Percentiles rank a stretch among this genome's conserved stretches.
Conservation (phyloP, 345 rosid genomes). For the Jatropha curcas region DNA sequence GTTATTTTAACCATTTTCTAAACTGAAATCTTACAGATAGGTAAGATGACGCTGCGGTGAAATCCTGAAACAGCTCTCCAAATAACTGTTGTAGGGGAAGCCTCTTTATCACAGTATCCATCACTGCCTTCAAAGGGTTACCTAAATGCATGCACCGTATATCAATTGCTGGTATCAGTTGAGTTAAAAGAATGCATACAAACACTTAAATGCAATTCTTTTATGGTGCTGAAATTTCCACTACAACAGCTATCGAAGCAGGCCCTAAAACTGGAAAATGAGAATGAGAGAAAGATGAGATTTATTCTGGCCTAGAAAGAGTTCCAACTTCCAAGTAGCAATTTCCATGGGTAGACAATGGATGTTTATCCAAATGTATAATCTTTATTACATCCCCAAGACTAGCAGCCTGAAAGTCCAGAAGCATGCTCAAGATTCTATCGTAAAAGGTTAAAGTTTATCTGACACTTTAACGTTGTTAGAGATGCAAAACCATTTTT, state of each 20-base stretch:
- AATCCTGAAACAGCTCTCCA: constrained; percentile 46
- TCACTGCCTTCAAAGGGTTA: constrained; percentile 44
- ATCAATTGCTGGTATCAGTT: constrained; percentile 10
- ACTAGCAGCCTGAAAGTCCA: neutral
- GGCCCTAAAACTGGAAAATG: neutral
- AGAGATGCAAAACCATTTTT: neutral
- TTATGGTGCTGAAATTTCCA: neutral
- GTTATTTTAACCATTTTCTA: too few species aligned
- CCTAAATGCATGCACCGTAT: constrained; percentile 40
- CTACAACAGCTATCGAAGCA: neutral
- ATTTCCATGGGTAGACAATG: too few species aligned
- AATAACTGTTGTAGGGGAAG: constrained; percentile 49
- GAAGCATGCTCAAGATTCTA: too few species aligned
- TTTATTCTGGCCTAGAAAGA: neutral
- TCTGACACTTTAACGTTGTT: too few species aligned
- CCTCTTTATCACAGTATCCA: constrained; percentile 49
- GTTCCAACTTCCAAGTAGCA: neutral
- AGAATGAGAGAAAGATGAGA: neutral
- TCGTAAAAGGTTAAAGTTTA: too few species aligned
- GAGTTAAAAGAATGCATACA: neutral
- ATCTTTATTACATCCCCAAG: neutral
- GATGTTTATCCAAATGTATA: neutral
- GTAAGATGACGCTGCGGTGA: constrained; percentile 44
- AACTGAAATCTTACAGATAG: constrained; percentile 47
- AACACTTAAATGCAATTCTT: neutral